A percentile compares a stretch with the other conserved stretches of the same genome.
Evolutionary conservation across 306 rosid species (phyloP).

Genomic region (Fragaria iinumae): DNA sequence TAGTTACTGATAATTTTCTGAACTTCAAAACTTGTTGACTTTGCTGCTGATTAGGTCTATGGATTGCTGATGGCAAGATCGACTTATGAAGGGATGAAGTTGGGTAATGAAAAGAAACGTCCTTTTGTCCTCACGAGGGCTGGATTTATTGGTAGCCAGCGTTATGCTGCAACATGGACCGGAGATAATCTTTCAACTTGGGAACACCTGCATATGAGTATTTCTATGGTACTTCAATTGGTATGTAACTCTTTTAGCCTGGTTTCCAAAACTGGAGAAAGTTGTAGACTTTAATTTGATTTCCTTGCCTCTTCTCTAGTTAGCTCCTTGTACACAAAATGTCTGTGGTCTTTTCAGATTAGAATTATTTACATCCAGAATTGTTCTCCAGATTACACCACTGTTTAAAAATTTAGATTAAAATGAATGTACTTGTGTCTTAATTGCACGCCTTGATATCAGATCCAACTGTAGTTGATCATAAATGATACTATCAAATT

Average conservation of each 20-base stretch:
- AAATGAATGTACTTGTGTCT: neutral
- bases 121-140: constrained; percentile 98
- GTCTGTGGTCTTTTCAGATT: neutral
- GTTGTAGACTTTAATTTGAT: neutral
- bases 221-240: constrained; percentile 94
- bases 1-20: constrained; percentile 1
- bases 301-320: neutral
- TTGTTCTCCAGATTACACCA: neutral
- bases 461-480: neutral
- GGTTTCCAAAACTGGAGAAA: neutral
- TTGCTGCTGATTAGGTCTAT: constrained; percentile 58
- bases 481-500: neutral
- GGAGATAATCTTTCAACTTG: constrained; percentile 92
- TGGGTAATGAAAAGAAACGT: constrained; percentile 64
- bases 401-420: neutral
- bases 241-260: constrained; percentile 42
- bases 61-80: constrained; percentile 92
- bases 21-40: constrained; percentile 19
- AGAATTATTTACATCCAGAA: neutral
- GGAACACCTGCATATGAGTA: constrained; percentile 98
- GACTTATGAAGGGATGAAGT: constrained; percentile 87
- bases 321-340: neutral
- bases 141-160: constrained; percentile 92
- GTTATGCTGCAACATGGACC: constrained; percentile 95
- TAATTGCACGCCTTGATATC: neutral